phyloP scores from a whole-genome alignment of 1,139 yeast genomes.

The Blastobotrys elegans region DNA sequence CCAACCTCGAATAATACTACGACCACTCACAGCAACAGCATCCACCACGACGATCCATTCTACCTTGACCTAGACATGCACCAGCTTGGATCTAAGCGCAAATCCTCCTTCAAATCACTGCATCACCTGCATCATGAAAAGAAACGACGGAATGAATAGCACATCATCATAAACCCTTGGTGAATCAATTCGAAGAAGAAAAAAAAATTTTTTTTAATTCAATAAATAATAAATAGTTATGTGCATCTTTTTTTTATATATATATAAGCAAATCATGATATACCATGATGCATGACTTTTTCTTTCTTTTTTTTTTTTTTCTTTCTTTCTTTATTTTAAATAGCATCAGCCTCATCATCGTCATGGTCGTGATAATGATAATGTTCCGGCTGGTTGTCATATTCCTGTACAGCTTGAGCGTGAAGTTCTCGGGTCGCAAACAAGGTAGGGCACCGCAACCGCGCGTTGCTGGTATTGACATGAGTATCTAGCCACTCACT shows the following conservation, averaged over 20 bases:
- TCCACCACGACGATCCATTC: not conserved
- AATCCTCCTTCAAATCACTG: not conserved
- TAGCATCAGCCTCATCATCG: not conserved
- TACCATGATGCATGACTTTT: not conserved
- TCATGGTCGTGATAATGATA: too few species aligned
- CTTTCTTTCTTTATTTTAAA: not conserved
- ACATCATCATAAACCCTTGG: not conserved
- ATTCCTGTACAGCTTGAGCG: too few species aligned
- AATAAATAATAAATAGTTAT: constrained; percentile 2
- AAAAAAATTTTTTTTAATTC: not conserved
- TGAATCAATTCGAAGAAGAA: not conserved
- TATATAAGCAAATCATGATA: too few species aligned
- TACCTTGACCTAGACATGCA: not conserved
- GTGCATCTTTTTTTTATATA: too few species aligned
- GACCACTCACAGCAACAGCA: not conserved
- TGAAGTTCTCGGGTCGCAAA: too few species aligned
- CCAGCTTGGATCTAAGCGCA: not conserved
- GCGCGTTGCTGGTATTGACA: constrained; percentile 33
- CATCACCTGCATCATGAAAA: not conserved
- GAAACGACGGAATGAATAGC: constrained; percentile 6
- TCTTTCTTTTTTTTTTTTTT: not conserved
- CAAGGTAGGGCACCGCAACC: not conserved
- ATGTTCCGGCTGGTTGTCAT: too few species aligned
- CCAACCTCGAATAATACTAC: not conserved
- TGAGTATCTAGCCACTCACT: constrained; percentile 56